Conservation (phyloP, 2,329 filamentous ascomycete species). For the Fusarium globosum region DNA sequence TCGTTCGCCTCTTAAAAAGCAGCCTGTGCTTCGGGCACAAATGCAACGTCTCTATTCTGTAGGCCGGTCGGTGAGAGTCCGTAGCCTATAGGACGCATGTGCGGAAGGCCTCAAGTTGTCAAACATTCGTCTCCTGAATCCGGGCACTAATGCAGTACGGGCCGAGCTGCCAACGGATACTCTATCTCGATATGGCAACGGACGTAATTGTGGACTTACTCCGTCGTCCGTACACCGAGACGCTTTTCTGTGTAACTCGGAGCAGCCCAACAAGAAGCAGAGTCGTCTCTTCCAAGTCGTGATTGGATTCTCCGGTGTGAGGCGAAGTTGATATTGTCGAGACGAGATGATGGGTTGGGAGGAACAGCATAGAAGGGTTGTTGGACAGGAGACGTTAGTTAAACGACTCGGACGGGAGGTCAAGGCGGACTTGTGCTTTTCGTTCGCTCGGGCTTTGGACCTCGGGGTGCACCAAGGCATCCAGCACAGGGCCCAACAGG, state of each 20-base stretch:
- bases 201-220: not conserved
- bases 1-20: not conserved
- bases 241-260: conserved; percentile 19
- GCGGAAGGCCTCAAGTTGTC: conserved; percentile 17
- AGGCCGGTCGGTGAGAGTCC: conserved; percentile 15
- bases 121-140: not conserved
- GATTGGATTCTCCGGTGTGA: conserved; percentile 12
- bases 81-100: conserved; percentile 17
- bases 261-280: conserved; percentile 12
- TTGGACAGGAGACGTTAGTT: not conserved
- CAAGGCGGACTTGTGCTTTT: not conserved
- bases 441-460: not conserved
- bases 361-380: not conserved
- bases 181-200: conserved; percentile 12
- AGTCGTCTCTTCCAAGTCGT: conserved; percentile 2
- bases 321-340: not conserved
- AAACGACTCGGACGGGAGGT: not conserved
- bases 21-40: not conserved
- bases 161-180: conserved; percentile 29
- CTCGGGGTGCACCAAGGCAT: not conserved
- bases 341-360: not conserved
- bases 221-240: conserved; percentile 3
- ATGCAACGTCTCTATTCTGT: conserved; percentile 16
- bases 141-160: conserved; percentile 31
- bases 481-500: conserved; percentile 22